Percentiles rank a stretch among this genome's conserved stretches.
phyloP scores from a whole-genome alignment of 2,329 filamentous ascomycete species.

The Aspergillus sp. region DNA sequence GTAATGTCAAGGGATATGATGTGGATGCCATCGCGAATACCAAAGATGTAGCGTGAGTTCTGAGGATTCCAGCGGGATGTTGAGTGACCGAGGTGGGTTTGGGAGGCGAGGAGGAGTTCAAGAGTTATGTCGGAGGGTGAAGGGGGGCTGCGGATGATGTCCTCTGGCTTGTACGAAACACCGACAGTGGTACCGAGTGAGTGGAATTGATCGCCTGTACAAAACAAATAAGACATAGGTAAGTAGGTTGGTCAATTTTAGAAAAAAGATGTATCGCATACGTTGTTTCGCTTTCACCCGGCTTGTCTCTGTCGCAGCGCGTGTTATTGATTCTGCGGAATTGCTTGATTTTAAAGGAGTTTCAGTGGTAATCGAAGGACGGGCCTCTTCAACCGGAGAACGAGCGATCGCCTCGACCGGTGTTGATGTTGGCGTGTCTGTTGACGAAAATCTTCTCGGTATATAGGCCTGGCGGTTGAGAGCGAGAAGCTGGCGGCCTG shows the following conservation, averaged over 20 bases:
- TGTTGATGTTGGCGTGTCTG: slow-evolving; percentile 22
- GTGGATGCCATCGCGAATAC: slow-evolving; percentile 82
- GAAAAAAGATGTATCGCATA: slow-evolving; percentile 17
- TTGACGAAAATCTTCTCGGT: slow-evolving; percentile 35
- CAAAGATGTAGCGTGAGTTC: slow-evolving; percentile 92
- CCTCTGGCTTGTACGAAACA: slow-evolving; percentile 33
- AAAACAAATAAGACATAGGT: neutral
- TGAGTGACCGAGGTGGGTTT: slow-evolving; percentile 86
- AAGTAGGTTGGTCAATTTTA: neutral
- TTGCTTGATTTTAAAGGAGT: slow-evolving; percentile 12
- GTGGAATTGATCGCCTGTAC: slow-evolving; percentile 32
- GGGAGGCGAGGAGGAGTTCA: slow-evolving; percentile 83
- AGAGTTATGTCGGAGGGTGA: slow-evolving; percentile 78
- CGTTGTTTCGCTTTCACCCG: slow-evolving; percentile 20
- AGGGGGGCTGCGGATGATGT: slow-evolving; percentile 66
- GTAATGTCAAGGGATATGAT: slow-evolving; percentile 91
- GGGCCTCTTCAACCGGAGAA: slow-evolving; percentile 13
- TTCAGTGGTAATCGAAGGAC: slow-evolving; percentile 6
- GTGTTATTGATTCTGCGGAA: slow-evolving; percentile 5
- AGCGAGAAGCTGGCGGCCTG: slow-evolving; percentile 40
- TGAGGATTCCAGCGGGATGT: slow-evolving; percentile 91
- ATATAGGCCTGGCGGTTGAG: slow-evolving; percentile 33
- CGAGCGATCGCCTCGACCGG: slow-evolving; percentile 23
- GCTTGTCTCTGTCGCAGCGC: slow-evolving; percentile 15
- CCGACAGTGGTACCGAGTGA: slow-evolving; percentile 31